Evolutionary conservation across 129 eudicot genomes (phyloP), one percentile per base, ranked within the genome.

Genomic region (Scalesia atractyloides): DNA sequence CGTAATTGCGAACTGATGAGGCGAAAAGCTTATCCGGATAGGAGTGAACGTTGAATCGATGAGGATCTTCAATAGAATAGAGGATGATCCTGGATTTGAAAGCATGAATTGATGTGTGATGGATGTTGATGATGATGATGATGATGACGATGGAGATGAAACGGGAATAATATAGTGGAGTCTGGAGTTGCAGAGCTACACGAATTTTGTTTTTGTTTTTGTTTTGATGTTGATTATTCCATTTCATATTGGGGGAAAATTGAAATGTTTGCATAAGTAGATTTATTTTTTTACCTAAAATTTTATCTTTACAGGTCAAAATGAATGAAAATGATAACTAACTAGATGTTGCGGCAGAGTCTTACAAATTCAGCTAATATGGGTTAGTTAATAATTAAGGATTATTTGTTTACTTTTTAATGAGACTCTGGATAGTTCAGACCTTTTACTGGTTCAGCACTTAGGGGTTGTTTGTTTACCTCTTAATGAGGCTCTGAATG

Each of bases 111-210:
- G 22, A 66, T 43, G 43, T 22, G 37, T 1, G 19, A 44, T 56
- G 8, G 57, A 57, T 1, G 57, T 39, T 11, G 75, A 19, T 44
- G 69, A 61, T 33, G 75, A 19, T 44, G 69, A 61, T 33, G 60
- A 37, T 8, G 26, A 74, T 0, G 71, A 36, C 14, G 79, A 74
- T 64, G 33, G 19, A 20, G 72, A 50, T 41, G 73, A 74, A 34
- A 34, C 1, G 19, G 46, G 56, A 36, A 63, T 15, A 19, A 43
- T 58, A 70, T 11, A 74, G 57, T 74, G 66, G 79, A 74, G 17
- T 74, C 72, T 50, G 79, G 72, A 65, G 41, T 64, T 65, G 79
- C 72, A 74, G 72, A 74, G 79, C 79, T 75, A 75, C 79, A 65
- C 54, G 73, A 75, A 9, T 65, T 75, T 49, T 52, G 47, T 72